Evolutionary conservation across 2,329 filamentous ascomycete species (phyloP).

Genomic region (Arthrobotrys musiformis): DNA sequence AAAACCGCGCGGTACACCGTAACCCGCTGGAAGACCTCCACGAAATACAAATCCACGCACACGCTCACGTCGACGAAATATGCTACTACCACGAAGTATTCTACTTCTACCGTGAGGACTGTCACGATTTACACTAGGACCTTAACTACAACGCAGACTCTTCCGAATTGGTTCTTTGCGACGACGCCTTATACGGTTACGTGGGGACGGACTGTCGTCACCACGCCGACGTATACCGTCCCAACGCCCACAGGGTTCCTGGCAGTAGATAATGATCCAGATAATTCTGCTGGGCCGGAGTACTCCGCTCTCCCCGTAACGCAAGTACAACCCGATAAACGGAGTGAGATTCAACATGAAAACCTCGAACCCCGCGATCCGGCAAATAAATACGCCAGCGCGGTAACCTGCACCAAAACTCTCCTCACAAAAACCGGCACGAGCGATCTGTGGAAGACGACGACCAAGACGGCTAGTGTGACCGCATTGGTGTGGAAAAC

Average conservation of each 20-base stretch:
- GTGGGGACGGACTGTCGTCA: not conserved
- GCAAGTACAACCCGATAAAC: not conserved
- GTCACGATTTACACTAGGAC: not conserved
- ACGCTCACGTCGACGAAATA: not conserved
- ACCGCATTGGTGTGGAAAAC: not conserved
- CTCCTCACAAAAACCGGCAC: constrained; percentile 34
- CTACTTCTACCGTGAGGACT: not conserved
- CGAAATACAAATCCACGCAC: constrained; percentile 6
- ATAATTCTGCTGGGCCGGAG: constrained; percentile 7
- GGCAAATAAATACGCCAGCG: constrained; percentile 3
- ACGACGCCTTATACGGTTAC: not conserved
- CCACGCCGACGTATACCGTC: not conserved
- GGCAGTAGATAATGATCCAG: constrained; percentile 19
- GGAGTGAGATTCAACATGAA: not conserved
- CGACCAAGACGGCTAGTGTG: not conserved
- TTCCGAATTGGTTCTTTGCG: not conserved
- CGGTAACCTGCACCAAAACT: constrained; percentile 34
- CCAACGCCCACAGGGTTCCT: constrained; percentile 18
- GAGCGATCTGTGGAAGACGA: constrained; percentile 27
- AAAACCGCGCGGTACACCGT: constrained; percentile 6
- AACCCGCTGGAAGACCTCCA: constrained; percentile 27
- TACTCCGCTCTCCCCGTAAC: not conserved
- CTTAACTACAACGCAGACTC: not conserved
- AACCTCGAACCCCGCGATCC: not conserved
- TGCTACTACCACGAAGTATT: not conserved